Conservation (phyloP, 1,139 yeast genomes). For the Zygoascus meyerae region DNA sequence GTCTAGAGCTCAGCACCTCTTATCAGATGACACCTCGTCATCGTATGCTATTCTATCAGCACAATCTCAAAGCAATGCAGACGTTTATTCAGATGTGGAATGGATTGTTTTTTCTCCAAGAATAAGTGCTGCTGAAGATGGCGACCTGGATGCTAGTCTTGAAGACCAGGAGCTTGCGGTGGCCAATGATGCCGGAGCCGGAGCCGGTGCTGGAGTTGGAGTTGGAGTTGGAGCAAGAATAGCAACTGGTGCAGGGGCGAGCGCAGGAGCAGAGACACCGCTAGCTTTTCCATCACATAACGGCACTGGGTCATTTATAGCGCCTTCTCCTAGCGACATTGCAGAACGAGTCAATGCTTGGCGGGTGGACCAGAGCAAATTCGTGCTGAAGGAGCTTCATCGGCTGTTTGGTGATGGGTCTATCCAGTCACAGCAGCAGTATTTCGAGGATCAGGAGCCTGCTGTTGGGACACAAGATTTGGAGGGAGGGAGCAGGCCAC, state of each 20-base stretch:
- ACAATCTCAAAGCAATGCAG: constrained; percentile 1
- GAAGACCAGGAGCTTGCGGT: constrained; percentile 1
- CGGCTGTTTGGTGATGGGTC: constrained; percentile 17
- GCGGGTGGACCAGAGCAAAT: constrained; percentile 36
- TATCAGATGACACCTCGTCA: constrained; percentile 5
- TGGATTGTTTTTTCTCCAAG: constrained; percentile 31
- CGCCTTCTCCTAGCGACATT: constrained; percentile 22
- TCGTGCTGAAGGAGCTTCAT: constrained; percentile 29
- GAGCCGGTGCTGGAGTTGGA: constrained; percentile 11
- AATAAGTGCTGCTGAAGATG: constrained; percentile 12
- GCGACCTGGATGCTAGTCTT: background rate
- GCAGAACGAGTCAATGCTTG: constrained; percentile 37
- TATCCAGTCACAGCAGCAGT: constrained; percentile 6
- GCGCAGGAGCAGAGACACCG: constrained; percentile 23
- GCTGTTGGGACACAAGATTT: background rate
- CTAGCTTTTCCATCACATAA: constrained; percentile 35
- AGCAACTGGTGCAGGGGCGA: background rate
- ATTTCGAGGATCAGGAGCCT: constrained; percentile 4
- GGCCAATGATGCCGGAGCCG: constrained; percentile 6
- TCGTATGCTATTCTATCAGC: constrained; percentile 7
- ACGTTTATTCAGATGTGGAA: constrained; percentile 15
- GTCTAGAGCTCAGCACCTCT: constrained; percentile 2
- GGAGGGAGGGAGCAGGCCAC: background rate
- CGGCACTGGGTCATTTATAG: constrained; percentile 33
- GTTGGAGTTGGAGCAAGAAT: constrained; percentile 6